A percentile compares a stretch with the other conserved stretches of the same genome.
Evolutionary conservation across 163 green algal species (phyloP).

Genomic region (Scenedesmus sp.): DNA sequence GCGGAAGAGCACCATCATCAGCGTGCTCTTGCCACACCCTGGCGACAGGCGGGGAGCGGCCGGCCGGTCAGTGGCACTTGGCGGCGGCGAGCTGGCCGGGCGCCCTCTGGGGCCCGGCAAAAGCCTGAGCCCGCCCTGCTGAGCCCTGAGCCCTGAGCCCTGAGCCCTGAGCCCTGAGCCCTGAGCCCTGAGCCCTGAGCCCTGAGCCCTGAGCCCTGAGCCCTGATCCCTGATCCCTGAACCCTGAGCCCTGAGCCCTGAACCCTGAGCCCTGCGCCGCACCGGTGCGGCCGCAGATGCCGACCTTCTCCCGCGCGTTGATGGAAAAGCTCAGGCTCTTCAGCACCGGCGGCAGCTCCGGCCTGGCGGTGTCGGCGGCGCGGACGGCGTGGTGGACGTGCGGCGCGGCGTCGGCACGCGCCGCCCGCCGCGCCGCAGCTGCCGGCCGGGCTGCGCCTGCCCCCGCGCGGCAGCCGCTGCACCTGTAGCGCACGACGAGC

Average conservation of each 20-base stretch:
- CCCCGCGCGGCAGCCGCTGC: conserved; percentile 18
- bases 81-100: too few relatives aligned
- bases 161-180: too few relatives aligned
- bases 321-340: conserved; percentile 70
- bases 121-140: too few relatives aligned
- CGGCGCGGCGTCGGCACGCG: neutral
- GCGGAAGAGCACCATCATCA: conserved; percentile 94
- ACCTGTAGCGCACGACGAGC: conserved; percentile 80
- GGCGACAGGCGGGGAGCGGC: conserved; percentile 58
- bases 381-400: neutral
- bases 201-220: too few relatives aligned
- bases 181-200: too few relatives aligned
- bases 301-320: conserved; percentile 53
- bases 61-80: too few relatives aligned
- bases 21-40: conserved; percentile 92
- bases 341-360: conserved; percentile 87
- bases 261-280: too few relatives aligned
- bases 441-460: neutral
- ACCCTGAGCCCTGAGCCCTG: too few relatives aligned
- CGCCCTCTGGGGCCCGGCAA: too few relatives aligned
- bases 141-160: too few relatives aligned
- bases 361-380: conserved; percentile 5
- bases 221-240: too few relatives aligned
- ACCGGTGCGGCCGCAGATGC: conserved; percentile 42
- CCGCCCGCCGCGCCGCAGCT: too few relatives aligned